Evolutionary conservation across 1,284 basidiomycete genomes (phyloP).

Genomic region (Sanghuangporus sanghuang): DNA sequence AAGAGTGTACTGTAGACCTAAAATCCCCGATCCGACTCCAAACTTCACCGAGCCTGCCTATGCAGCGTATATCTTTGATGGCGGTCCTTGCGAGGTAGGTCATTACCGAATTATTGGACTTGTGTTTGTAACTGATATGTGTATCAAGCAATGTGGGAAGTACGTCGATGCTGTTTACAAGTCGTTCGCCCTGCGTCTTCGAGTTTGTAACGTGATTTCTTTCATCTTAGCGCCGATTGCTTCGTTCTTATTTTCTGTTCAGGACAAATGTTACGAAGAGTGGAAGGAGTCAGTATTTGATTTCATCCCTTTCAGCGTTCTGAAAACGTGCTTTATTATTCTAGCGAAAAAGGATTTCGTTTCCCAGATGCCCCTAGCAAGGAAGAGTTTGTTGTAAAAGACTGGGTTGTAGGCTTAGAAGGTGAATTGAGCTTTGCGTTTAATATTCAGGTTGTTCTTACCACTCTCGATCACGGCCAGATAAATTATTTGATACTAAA

Average conservation of each 20-base stretch:
- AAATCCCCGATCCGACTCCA: conserved; percentile 40
- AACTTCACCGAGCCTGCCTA: conserved; percentile 41
- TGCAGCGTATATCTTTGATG: conserved; percentile 57
- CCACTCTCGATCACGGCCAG: background rate
- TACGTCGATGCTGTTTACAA: conserved; percentile 31
- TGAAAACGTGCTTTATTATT: too few species aligned
- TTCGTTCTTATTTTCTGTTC: background rate
- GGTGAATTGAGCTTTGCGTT: background rate
- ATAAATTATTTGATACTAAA: too few species aligned
- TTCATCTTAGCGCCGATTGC: background rate
- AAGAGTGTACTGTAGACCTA: conserved; percentile 31
- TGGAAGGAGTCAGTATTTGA: conserved; percentile 1
- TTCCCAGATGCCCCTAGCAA: too few species aligned
- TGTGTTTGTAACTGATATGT: background rate
- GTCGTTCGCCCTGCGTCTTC: conserved; percentile 40
- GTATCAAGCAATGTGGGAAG: conserved; percentile 22
- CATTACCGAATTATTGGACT: background rate
- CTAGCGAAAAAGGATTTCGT: too few species aligned
- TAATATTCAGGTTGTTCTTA: background rate
- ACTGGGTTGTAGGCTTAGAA: background rate
- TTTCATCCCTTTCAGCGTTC: background rate
- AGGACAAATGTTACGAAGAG: background rate
- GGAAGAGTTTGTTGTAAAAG: too few species aligned
- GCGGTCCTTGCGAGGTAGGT: conserved; percentile 48
- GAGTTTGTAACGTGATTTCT: conserved; percentile 38